These are phyloP conservation scores for Lactifluus rugatus DNA, from an alignment of 768 basidiomycete genomes.

Conservation along the genomic window DNA sequence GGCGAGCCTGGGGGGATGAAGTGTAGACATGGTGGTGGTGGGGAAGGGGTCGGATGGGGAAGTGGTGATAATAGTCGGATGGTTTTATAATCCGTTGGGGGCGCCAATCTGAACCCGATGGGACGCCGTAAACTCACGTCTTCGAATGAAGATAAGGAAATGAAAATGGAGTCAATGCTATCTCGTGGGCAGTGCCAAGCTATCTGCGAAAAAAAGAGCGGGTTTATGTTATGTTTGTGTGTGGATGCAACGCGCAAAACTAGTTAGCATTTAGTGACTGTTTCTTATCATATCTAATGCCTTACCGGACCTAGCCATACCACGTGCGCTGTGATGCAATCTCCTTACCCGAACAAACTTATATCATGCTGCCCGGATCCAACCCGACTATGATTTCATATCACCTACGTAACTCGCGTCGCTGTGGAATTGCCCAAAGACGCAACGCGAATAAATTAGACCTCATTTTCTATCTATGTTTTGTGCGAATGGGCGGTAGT, in stretches of 20 bases:
- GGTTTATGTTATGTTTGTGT: neutral
- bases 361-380: too few species aligned
- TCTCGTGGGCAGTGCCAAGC: neutral
- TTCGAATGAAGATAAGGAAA: neutral
- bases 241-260: neutral
- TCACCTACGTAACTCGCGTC: too few species aligned
- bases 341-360: too few species aligned
- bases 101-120: conserved; percentile 1
- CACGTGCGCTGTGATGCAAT: too few species aligned
- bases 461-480: conserved; percentile 9
- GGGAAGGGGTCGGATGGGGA: conserved; percentile 7
- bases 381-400: too few species aligned
- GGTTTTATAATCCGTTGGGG: conserved; percentile 13
- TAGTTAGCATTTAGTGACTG: too few species aligned
- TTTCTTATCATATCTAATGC: neutral
- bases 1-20: conserved; percentile 68
- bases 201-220: neutral
- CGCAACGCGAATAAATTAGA: conserved; percentile 2
- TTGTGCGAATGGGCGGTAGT: neutral
- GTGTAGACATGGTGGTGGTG: conserved; percentile 18
- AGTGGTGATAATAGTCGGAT: neutral
- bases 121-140: neutral
- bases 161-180: neutral
- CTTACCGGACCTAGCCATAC: neutral
- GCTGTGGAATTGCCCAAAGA: neutral